Base-by-base conservation (phyloP, 2,329 filamentous ascomycete genomes). In the Magnaporthiopsis rhizophila region DNA sequence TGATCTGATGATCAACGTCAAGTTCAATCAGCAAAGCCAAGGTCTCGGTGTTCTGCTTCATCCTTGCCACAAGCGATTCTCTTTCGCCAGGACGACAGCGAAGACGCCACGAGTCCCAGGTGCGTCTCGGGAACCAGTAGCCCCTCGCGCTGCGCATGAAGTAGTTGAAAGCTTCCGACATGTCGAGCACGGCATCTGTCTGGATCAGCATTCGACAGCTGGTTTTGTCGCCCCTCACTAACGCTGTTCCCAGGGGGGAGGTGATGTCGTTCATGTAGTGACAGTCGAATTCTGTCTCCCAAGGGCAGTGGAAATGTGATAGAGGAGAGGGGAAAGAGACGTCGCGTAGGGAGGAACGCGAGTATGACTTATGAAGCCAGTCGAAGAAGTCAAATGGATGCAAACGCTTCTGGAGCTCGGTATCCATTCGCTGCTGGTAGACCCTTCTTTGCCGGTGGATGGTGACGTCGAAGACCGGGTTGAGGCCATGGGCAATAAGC, bases 221-320 rank as follows among this genome's bases (percentile, higher is more conserved):
- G n/a, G 21, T 53, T 11, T 9, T n/a, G 45, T n/a, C n/a, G 3
- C 45, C 45, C 5, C 7, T n/a, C 45, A 11, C 45, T 9, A 53
- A 24, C 11, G 45, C 45, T 53, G 45, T 7, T 21, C 21, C 45
- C n/a, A 53, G n/a, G 21, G 45, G 45, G 8, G 45, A 53, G 4
- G 45, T 53, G 45, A 11, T 1, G n/a, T 53, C 45, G n/a, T 24
- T 8, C 6, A 7, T 3, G 45, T n/a, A 53, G 3, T 53, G n/a
- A 30, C 30, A 30, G 18, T 21, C 7, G 9, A 4, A 1, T 7
- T n/a, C 3, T 1, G 8, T 9, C 5, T 3, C 3, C 1, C 7
- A 7, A 53, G 7, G 13, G 45, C 18, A 18, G n/a, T 53, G 21
- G 7, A 53, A 53, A 24, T 53, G 18, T 21, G n/a, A 21, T n/a